Evolutionary conservation across 148 eudicot genomes (phyloP), one percentile per base, ranked within the genome.

Genomic region (Vaccinium myrtillus): DNA sequence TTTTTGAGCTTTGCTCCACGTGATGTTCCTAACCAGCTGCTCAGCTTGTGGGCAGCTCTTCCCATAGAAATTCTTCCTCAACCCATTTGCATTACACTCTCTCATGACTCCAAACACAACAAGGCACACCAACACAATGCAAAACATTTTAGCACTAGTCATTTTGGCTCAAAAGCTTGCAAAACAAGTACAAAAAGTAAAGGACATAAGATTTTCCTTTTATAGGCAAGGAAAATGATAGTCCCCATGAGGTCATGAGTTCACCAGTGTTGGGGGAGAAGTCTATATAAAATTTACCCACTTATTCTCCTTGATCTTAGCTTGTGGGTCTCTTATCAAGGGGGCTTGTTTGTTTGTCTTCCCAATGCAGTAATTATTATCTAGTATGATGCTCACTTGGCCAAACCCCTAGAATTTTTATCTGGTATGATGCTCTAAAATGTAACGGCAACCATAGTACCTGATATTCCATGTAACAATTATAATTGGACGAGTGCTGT

Each of bases 31-130:
- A 30, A 88, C 88, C 63, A 81, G 73, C 19, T 25, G 27, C 46
- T 86, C 84, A 79, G 78, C 86, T 65, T 65, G 51, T 58, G 80
- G 82, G 43, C 90, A 88, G 25, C 65, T 75, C 9, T 50, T 51
- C 46, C 39, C 23, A 70, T 88, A 88, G 75, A 67, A 88, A 10
- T 76, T 56, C 54, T 55, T 74, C 50, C 49, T 82, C 50, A 87
- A 63, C 23, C 43, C 69, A 56, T 9, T 8, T 75, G 25, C 54
- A 16, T 46, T 53, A 75, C 78, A 16, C 50, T 19, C 78, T 12
- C 67, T 3, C 8, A 39, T 10, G 25, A 25, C 61, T 53, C 59
- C 36, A 53, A 78, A 53, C 61, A 78, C n/a, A 50, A 78, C n/a
- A 78, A 25, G 36, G 19, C 36, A 51, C 32, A 49, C 30, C 39